Conservation (phyloP, 352 stramenopile genomes). For the Globisporangium nagaii region DNA sequence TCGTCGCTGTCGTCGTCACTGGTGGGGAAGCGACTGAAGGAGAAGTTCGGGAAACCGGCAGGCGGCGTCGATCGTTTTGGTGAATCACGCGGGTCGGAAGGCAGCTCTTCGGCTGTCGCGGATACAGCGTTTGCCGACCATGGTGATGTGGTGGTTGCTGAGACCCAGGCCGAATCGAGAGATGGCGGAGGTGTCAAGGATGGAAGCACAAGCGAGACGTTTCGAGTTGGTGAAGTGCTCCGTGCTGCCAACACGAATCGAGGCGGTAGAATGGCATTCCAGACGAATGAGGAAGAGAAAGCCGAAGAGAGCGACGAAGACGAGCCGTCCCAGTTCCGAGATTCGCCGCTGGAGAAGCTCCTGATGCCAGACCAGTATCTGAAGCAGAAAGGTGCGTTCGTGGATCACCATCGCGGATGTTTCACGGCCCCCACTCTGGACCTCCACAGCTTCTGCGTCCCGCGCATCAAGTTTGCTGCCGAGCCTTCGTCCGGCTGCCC, state of each 20-base stretch:
- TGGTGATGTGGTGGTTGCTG: neutral
- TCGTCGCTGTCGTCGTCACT: slow-evolving; percentile 67
- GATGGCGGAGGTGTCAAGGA: no score
- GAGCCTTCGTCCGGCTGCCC: slow-evolving; percentile 16
- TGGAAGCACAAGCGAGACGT: no score
- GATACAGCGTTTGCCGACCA: neutral
- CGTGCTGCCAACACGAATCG: neutral
- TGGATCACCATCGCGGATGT: slow-evolving; percentile 44
- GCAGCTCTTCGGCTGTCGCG: neutral
- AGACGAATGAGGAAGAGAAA: slow-evolving; percentile 10
- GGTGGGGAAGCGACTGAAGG: slow-evolving; percentile 16
- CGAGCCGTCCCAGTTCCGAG: neutral
- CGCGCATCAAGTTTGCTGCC: slow-evolving; percentile 59
- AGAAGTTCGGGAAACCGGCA: neutral
- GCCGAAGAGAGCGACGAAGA: slow-evolving; percentile 1
- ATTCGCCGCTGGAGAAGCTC: slow-evolving; percentile 16
- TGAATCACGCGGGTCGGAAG: neutral
- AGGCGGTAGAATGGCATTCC: neutral
- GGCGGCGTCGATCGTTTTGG: neutral
- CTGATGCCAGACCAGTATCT: slow-evolving; percentile 44
- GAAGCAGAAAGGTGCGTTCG: slow-evolving; percentile 32
- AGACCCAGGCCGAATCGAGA: neutral
- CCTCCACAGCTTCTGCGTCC: slow-evolving; percentile 72
- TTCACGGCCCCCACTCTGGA: slow-evolving; percentile 43
- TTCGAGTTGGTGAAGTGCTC: neutral